These are phyloP conservation scores for Zygotorulaspora danielsina DNA, from an alignment of 805 yeast species.

Conservation along the genomic window DNA sequence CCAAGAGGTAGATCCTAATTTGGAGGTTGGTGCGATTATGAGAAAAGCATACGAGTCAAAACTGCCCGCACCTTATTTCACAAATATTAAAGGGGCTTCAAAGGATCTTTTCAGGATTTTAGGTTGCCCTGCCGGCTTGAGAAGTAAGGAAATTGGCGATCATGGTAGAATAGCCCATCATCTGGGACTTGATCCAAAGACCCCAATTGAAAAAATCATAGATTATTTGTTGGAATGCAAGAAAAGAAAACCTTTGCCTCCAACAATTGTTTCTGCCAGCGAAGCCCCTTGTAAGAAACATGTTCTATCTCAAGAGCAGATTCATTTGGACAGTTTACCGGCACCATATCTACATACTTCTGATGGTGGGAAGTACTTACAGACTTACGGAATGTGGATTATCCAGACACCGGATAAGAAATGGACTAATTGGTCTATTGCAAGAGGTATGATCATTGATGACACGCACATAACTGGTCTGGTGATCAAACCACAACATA, in stretches of 20 bases:
- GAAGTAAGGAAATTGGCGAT: constrained; percentile 14
- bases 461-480: constrained; percentile 28
- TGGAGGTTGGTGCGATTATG: constrained; percentile 32
- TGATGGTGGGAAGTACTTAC: constrained; percentile 31
- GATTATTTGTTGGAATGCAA: constrained; percentile 22
- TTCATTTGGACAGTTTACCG: constrained; percentile 22
- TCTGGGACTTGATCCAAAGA: constrained; percentile 21
- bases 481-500: constrained; percentile 30
- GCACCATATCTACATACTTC: constrained; percentile 23
- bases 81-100: constrained; percentile 16
- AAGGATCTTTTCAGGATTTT: constrained; percentile 24
- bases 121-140: constrained; percentile 28
- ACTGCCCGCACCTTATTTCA: constrained; percentile 27
- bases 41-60: constrained; percentile 27
- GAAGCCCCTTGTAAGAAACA: constrained; percentile 26
- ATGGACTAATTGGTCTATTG: constrained; percentile 34
- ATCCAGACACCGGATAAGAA: constrained; percentile 28
- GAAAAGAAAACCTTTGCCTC: constrained; percentile 17
- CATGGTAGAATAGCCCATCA: constrained; percentile 31
- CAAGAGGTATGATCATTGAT: constrained; percentile 28
- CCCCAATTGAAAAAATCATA: constrained; percentile 26
- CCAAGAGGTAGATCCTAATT: constrained; percentile 26
- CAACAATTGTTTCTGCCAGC: constrained; percentile 9
- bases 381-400: constrained; percentile 31
- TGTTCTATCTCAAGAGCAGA: constrained; percentile 19